A percentile compares a stretch with the other conserved stretches of the same genome.
Evolutionary conservation across 805 yeast species (phyloP).

Genomic region (Ogataea degrootiae): DNA sequence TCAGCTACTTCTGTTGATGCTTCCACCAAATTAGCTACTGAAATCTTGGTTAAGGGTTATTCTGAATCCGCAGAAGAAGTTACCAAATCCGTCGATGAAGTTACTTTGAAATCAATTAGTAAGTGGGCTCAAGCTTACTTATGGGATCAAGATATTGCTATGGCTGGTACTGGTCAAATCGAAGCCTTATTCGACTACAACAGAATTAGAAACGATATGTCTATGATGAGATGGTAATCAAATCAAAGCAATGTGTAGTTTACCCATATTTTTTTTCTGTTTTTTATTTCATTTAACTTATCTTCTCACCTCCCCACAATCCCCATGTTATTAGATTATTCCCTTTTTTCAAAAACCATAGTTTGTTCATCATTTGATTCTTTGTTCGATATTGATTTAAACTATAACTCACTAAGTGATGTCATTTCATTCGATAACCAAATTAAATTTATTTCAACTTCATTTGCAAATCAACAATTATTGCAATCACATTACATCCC

Average conservation of each 20-base stretch:
- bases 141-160: constrained; percentile 83
- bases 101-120: constrained; percentile 54
- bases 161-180: constrained; percentile 81
- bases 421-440: too few species aligned
- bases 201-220: constrained; percentile 86
- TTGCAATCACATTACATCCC: too few species aligned
- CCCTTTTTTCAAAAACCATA: too few species aligned
- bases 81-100: constrained; percentile 57
- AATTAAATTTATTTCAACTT: too few species aligned
- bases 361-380: too few species aligned
- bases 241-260: background rate
- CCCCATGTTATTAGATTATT: too few species aligned
- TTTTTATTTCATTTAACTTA: background rate
- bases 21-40: constrained; percentile 54
- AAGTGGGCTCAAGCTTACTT: constrained; percentile 71
- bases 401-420: too few species aligned
- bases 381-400: too few species aligned
- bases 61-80: constrained; percentile 57
- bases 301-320: background rate
- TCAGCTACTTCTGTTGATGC: constrained; percentile 38
- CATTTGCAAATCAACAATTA: too few species aligned
- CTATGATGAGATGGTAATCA: constrained; percentile 75
- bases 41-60: constrained; percentile 57
- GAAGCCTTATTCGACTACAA: constrained; percentile 79
- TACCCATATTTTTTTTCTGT: background rate